These are phyloP conservation scores for Annulohypoxylon moriforme DNA, from an alignment of 495 filamentous ascomycete genomes.

Conservation along the genomic window DNA sequence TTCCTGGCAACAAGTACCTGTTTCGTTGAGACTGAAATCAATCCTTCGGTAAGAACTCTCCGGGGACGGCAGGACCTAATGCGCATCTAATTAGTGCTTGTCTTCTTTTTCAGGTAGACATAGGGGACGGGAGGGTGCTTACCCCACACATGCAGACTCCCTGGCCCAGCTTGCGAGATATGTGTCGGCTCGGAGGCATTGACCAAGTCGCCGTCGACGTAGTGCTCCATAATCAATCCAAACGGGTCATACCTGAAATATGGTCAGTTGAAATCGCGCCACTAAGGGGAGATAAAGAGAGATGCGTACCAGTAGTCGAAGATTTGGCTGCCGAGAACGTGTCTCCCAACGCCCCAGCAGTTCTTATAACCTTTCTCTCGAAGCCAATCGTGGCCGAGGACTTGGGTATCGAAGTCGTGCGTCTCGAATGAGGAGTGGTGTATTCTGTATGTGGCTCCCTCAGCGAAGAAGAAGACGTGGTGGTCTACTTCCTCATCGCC, in stretches of 20 bases:
- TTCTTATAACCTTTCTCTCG: constrained; percentile 69
- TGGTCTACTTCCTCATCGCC: constrained; percentile 73
- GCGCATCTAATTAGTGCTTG: neutral
- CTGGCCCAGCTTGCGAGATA: constrained; percentile 54
- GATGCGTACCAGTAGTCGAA: constrained; percentile 74
- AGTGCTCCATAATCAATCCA: constrained; percentile 72
- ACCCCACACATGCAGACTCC: constrained; percentile 64
- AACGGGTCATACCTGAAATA: constrained; percentile 66
- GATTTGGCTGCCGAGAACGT: constrained; percentile 72
- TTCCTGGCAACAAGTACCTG: neutral
- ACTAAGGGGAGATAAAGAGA: neutral
- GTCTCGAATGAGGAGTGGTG: constrained; percentile 82
- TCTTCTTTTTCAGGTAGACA: neutral
- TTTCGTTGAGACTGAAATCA: neutral
- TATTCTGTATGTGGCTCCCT: constrained; percentile 67
- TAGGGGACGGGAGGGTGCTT: constrained; percentile 22
- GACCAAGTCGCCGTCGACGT: constrained; percentile 77
- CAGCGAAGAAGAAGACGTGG: constrained; percentile 76
- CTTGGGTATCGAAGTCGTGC: constrained; percentile 79
- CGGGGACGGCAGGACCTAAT: constrained; percentile 43
- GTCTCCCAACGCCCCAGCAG: constrained; percentile 79
- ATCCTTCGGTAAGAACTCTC: constrained; percentile 37
- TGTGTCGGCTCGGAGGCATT: constrained; percentile 67
- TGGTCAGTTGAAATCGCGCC: neutral
- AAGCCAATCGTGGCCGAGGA: constrained; percentile 79